These are phyloP conservation scores for Epichloe amarillans DNA, from an alignment of 2,329 filamentous ascomycete species.

Conservation along the genomic window DNA sequence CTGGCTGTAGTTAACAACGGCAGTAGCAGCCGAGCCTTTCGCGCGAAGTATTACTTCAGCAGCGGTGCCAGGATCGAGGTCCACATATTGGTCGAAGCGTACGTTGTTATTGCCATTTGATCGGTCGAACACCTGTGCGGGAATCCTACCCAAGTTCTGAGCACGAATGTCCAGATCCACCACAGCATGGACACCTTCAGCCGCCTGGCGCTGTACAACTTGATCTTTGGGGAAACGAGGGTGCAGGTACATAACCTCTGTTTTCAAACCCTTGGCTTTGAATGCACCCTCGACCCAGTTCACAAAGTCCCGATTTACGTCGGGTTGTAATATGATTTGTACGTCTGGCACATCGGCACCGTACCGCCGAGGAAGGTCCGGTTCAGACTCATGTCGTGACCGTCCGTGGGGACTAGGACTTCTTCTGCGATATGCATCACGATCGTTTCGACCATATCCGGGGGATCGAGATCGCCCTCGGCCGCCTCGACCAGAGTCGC, in stretches of 20 bases:
- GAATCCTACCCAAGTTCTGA: slow-evolving; percentile 59
- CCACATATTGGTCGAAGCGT: slow-evolving; percentile 75
- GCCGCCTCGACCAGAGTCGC: slow-evolving; percentile 27
- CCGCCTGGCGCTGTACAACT: slow-evolving; percentile 72
- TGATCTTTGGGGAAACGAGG: slow-evolving; percentile 63
- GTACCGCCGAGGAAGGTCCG: slow-evolving; percentile 57
- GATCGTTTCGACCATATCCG: slow-evolving; percentile 27
- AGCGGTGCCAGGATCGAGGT: slow-evolving; percentile 64
- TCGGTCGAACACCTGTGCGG: slow-evolving; percentile 76
- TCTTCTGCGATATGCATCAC: slow-evolving; percentile 48
- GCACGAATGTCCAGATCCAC: slow-evolving; percentile 60
- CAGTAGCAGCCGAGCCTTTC: slow-evolving; percentile 31
- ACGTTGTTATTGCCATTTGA: slow-evolving; percentile 61
- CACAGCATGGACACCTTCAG: slow-evolving; percentile 80
- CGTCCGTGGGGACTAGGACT: slow-evolving; percentile 53
- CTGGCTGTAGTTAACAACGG: slow-evolving; percentile 17
- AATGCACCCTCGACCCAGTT: slow-evolving; percentile 71
- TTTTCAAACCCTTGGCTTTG: slow-evolving; percentile 53
- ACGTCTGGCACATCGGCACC: slow-evolving; percentile 75
- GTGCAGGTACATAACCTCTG: slow-evolving; percentile 68
- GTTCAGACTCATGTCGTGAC: slow-evolving; percentile 36
- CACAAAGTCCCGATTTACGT: slow-evolving; percentile 68
- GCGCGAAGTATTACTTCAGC: slow-evolving; percentile 68
- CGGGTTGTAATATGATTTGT: slow-evolving; percentile 70
- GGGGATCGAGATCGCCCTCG: slow-evolving; percentile 61